Evolutionary conservation across 768 basidiomycete species (phyloP), one percentile per base, ranked within the genome.

Genomic region (Gyrodon lividus): DNA sequence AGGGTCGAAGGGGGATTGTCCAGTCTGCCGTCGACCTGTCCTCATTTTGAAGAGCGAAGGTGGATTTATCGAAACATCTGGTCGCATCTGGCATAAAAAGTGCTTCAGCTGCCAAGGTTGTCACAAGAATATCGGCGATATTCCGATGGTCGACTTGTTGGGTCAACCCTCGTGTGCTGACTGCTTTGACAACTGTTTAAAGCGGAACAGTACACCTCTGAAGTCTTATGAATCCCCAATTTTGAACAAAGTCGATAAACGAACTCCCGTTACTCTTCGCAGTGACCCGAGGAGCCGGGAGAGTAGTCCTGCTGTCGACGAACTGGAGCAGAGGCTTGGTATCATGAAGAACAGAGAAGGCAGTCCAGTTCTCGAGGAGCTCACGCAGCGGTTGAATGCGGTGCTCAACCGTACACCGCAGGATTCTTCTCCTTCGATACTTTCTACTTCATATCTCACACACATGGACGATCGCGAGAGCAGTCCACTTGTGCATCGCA

Each of bases 21-120:
- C 80, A 1, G 65, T 73, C 19, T 93, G 91, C 60, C 70, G 74
- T 39, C 80, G 84, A 43, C 80, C 89, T 5, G 90, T 93, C 19
- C 76, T 91, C 19, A 80, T 82, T 17, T 72, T 92, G 38, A 89
- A 84, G 63, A 77, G 80, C 3, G 90, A 92, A 68, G 91, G 91
- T 3, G 82, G 80, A 4, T 92, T 86, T 56, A 75, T 93, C 38
- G 84, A 91, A 63, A 82, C 81, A 5, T 77, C 79, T 5, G 82
- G 80, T 38, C 77, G 77, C 39, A 80, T 83, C 57, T 93, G 91
- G 90, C 91, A 93, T 62, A 89, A 86, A 66, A 76, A 73, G 41
- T 93, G 91, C 65, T 93, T 92, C 70, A 75, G 74, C 55, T 93
- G 91, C 61, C 74, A 78, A 14, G 83, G 81, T 5, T 93, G 91